Conservation (phyloP, 495 filamentous ascomycete species). For the Penicillium maclennaniae region DNA sequence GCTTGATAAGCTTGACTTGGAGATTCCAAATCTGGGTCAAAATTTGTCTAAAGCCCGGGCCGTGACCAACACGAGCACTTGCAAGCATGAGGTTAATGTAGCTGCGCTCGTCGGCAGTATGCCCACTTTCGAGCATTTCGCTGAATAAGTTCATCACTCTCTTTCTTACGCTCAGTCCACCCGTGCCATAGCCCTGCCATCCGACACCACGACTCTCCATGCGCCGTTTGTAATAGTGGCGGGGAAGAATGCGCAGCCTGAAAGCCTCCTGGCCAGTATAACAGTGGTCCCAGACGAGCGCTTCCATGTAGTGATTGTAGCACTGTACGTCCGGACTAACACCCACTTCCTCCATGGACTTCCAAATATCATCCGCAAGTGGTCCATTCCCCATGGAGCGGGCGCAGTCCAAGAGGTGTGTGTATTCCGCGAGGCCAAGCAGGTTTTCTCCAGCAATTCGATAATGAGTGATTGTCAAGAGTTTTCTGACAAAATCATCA, state of each 20-base stretch:
- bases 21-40: constrained; percentile 57
- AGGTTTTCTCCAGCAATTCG: constrained; percentile 24
- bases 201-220: constrained; percentile 12
- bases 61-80: constrained; percentile 52
- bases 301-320: constrained; percentile 56
- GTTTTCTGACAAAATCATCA: constrained; percentile 35
- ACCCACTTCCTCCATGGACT: constrained; percentile 34
- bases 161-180: constrained; percentile 28
- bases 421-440: constrained; percentile 49
- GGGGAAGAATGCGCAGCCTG: constrained; percentile 39
- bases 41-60: constrained; percentile 41
- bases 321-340: constrained; percentile 47
- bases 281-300: constrained; percentile 40
- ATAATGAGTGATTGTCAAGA: constrained; percentile 36
- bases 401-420: constrained; percentile 53
- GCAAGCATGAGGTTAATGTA: constrained; percentile 56
- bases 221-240: constrained; percentile 27
- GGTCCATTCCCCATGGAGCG: constrained; percentile 42
- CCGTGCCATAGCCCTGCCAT: constrained; percentile 35
- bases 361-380: constrained; percentile 52
- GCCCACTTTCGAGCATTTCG: constrained; percentile 47
- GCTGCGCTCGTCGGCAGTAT: constrained; percentile 49
- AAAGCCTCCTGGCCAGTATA: constrained; percentile 36
- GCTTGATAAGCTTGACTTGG: constrained; percentile 43
- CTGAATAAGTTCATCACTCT: constrained; percentile 39